Base-by-base conservation (phyloP, 441 rosid genomes). In the Pelargonium citronellum region DNA sequence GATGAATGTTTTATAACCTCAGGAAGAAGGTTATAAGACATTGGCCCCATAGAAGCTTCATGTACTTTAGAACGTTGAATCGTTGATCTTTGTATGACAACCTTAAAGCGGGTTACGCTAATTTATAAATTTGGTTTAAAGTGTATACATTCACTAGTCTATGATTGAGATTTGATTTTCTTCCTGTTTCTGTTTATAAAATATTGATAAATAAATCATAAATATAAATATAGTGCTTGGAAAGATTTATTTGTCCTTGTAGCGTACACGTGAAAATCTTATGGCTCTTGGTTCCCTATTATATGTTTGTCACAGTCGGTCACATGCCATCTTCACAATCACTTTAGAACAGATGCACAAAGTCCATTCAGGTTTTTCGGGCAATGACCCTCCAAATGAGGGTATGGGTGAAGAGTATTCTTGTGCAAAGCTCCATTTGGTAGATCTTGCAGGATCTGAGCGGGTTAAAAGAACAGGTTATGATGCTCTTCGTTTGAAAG, bases 251-350 rank as follows among this genome's bases (percentile, higher is more conserved):
- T 77, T 34, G 12, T 72, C 46, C 22, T 77, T 64, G 44, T 70
- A 63, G 34, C 62, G 51, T 68, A 51, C 41, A 20, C 13, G 6
- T 62, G 13, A 71, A 71, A 62, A 78, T 70, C 68, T 80, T 74
- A 60, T 73, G 68, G 72, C 65, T 19, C 39, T 62, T 64, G 76
- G 24, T 69, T 79, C 62, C 63, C 64, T 71, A 78, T 9, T 83
- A 76, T 82, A 79, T 87, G 83, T 73, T 70, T 69, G 67, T 69
- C 71, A 83, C 60, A 88, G 90, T 76, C 93, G 91, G 69, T 82
- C 92, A 49, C 89, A 87, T 85, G 90, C 91, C 79, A 83, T 87
- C 79, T 88, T 88, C 83, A 88, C 90, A 1, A 86, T 88, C 83
- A 88, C 90, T 68, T 69, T 88, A 75, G 89, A 84, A 76, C 90